A percentile compares a stretch with the other conserved stretches of the same genome.
Evolutionary conservation across 495 filamentous ascomycete genomes (phyloP).

Genomic region (Cladorrhinum samala): DNA sequence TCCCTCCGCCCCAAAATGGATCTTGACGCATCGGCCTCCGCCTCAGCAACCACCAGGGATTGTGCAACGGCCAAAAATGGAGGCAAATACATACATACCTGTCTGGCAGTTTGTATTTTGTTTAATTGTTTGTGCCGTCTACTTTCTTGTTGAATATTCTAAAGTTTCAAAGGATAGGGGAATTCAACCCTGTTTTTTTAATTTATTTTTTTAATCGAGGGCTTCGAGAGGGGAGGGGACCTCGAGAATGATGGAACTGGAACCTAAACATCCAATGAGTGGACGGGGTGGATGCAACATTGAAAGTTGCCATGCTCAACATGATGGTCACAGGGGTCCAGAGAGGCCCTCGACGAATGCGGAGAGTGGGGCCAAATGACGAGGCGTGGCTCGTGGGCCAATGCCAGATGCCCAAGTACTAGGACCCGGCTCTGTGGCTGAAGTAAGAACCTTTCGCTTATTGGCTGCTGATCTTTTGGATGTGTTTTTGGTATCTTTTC

Average conservation of each 20-base stretch:
- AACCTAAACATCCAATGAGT: too few species aligned
- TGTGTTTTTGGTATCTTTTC: too few species aligned
- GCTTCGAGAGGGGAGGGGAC: neutral
- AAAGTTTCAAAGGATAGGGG: too few species aligned
- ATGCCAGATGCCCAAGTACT: neutral
- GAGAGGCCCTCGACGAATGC: neutral
- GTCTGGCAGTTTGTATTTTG: too few species aligned
- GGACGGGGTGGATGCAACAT: too few species aligned
- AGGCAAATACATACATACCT: too few species aligned
- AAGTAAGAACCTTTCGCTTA: too few species aligned
- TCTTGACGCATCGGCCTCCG: conserved; percentile 21
- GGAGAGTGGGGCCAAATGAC: conserved; percentile 13
- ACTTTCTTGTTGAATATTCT: neutral
- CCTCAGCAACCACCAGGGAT: conserved; percentile 11
- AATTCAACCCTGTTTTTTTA: too few species aligned
- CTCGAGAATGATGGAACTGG: neutral
- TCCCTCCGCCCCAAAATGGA: conserved; percentile 24
- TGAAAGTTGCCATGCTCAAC: neutral
- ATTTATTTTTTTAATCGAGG: neutral
- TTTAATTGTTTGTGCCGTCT: neutral
- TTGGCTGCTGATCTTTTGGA: too few species aligned
- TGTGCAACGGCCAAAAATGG: neutral
- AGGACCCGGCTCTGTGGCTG: conserved; percentile 7
- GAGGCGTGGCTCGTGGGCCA: conserved; percentile 12
- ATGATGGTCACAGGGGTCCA: neutral